Evolutionary conservation across 129 eudicot genomes (phyloP).

Genomic region (Lonicera japonica): DNA sequence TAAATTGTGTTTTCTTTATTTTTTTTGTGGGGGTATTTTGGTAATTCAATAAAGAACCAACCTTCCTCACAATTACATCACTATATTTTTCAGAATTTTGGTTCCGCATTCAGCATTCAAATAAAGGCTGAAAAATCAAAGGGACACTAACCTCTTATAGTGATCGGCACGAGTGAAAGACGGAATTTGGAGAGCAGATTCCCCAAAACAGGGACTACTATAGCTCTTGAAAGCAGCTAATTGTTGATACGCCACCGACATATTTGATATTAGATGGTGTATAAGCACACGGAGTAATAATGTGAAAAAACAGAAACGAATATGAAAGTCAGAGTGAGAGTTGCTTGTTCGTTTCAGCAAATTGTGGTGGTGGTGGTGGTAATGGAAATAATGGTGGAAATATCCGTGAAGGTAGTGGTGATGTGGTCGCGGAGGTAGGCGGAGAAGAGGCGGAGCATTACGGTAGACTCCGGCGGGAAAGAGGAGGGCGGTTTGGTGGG

Average conservation of each 20-base stretch:
- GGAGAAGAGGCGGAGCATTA: not conserved
- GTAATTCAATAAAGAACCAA: not conserved
- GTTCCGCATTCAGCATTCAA: not conserved
- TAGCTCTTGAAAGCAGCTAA: not conserved
- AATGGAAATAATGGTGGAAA: not conserved
- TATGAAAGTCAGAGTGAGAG: too few relatives aligned
- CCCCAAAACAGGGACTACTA: not conserved
- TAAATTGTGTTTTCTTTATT: constrained; percentile 49
- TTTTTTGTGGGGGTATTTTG: constrained; percentile 30
- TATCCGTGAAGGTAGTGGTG: not conserved
- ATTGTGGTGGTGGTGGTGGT: not conserved
- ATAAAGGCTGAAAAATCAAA: not conserved
- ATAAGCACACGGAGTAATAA: too few relatives aligned
- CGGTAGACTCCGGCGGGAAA: not conserved
- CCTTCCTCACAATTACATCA: too few relatives aligned
- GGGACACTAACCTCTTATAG: not conserved
- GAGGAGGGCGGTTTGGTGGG: not conserved
- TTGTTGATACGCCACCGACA: constrained; percentile 1
- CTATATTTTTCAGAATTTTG: too few relatives aligned
- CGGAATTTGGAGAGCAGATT: not conserved
- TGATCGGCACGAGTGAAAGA: not conserved
- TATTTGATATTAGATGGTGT: not conserved
- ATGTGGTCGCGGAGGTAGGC: not conserved
- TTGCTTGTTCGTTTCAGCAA: not conserved
- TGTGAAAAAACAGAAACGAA: too few relatives aligned